Conservation (phyloP, 2,329 filamentous ascomycete genomes). For the Huntiella bhutanensis region DNA sequence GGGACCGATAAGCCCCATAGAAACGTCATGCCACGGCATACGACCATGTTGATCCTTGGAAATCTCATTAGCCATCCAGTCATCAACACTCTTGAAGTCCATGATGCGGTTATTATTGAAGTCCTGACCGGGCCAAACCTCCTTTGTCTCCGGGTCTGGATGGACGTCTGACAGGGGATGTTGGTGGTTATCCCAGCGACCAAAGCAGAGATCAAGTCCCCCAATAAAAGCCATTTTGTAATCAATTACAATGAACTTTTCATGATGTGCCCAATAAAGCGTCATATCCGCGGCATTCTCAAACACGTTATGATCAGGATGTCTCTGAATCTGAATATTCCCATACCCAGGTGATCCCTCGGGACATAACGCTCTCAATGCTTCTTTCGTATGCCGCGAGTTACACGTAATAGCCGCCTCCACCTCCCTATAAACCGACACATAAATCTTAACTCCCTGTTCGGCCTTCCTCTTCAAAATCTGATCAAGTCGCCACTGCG, state of each 20-base stretch:
- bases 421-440: constrained; percentile 83
- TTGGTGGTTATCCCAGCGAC: constrained; percentile 76
- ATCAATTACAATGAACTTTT: constrained; percentile 93
- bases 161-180: constrained; percentile 78
- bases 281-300: constrained; percentile 93
- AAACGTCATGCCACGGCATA: constrained; percentile 97
- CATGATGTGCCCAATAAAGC: constrained; percentile 95
- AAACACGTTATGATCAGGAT: constrained; percentile 87
- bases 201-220: constrained; percentile 86
- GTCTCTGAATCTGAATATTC: constrained; percentile 76
- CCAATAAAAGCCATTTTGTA: constrained; percentile 84
- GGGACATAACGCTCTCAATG: constrained; percentile 59
- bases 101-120: constrained; percentile 96
- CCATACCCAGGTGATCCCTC: constrained; percentile 64
- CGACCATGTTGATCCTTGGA: constrained; percentile 80
- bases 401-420: constrained; percentile 75
- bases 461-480: constrained; percentile 77
- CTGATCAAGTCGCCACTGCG: constrained; percentile 74
- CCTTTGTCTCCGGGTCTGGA: constrained; percentile 59
- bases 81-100: constrained; percentile 79
- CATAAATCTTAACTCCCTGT: constrained; percentile 81
- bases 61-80: constrained; percentile 87
- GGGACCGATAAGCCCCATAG: constrained; percentile 78
- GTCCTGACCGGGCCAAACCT: constrained; percentile 88
- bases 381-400: constrained; percentile 80